phyloP scores from a whole-genome alignment of 2,329 filamentous ascomycete species.

The Biscogniauxia marginata region DNA sequence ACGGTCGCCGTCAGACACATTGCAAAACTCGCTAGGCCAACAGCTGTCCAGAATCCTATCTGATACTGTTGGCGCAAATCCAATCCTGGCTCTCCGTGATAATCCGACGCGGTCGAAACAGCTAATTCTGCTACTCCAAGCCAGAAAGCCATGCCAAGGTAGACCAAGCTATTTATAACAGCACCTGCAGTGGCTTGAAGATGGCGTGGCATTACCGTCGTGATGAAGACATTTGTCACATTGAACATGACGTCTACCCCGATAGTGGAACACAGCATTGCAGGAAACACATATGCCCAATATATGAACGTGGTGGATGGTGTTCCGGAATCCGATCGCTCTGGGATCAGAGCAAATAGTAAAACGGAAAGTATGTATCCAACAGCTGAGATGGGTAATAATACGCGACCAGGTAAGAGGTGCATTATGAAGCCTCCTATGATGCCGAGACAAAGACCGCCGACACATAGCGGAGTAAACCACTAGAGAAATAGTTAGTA shows the following conservation, averaged over 20 bases:
- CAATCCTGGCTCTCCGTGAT: conserved; percentile 10
- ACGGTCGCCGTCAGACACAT: conserved; percentile 26
- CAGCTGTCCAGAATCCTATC: conserved; percentile 32
- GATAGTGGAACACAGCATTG: conserved; percentile 67
- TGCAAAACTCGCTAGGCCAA: conserved; percentile 27
- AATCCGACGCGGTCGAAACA: conserved; percentile 45
- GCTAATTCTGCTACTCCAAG: conserved; percentile 69
- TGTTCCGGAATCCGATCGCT: conserved; percentile 42
- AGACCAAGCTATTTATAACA: conserved; percentile 67
- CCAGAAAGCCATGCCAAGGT: conserved; percentile 70
- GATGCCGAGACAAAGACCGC: conserved; percentile 64
- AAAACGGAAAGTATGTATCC: conserved; percentile 59
- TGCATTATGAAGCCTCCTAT: conserved; percentile 67
- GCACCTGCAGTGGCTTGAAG: conserved; percentile 72
- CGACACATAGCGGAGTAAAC: conserved; percentile 66
- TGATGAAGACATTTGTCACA: conserved; percentile 75
- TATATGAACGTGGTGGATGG: conserved; percentile 46
- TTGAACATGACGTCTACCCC: conserved; percentile 76
- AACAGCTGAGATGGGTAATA: conserved; percentile 60
- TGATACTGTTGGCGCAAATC: conserved; percentile 28
- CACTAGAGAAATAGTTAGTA: conserved; percentile 38
- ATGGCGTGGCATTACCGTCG: conserved; percentile 63
- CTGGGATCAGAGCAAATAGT: conserved; percentile 63
- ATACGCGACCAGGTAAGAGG: conserved; percentile 58
- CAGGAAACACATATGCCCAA: conserved; percentile 74